Base-by-base conservation (phyloP, 441 rosid genomes). In the Jatropha podagrica region DNA sequence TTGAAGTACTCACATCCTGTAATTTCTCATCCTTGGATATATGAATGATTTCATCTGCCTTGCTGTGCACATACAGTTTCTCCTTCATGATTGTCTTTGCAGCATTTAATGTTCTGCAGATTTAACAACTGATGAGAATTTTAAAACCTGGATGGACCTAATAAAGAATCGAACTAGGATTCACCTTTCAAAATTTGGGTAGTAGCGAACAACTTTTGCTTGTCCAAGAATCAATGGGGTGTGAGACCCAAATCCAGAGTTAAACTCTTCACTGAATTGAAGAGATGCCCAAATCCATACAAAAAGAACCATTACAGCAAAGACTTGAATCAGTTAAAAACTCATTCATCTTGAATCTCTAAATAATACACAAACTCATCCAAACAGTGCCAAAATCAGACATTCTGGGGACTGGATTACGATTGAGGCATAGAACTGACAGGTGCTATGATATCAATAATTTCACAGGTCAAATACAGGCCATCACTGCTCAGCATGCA, bases 231-330 rank as follows among this genome's bases (percentile, higher is more conserved):
- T 74, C 91, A 96, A 86, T 7, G 99, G 97, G 32, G 99, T 96
- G 80, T 90, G 94, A 75, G 98, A 96, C 77, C 99, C 99, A 85
- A 96, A 96, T 80, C 98, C 99, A 83, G 97, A 77, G 85, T 92
- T 91, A 81, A 91, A 92, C 83, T 96, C 99, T 83, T 90, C 99
- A 85, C 98, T 96, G 90, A 80, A 74, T 74, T 56, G 74, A 68
- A 73, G 46, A 58, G 49, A 77, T 58, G 68, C 63, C 37, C 75
- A 55, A 63, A 69, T 68, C 41, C 49, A 66, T 37, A 51, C 37
- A 32, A 52, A 66, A 65, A 56, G 26, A 52, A 78, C 46, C 23
- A 65, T 46, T 27, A 42, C 71, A 63, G 63, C 17, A 63, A 37
- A 65, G 58, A 32, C 13, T 46, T 6, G 61, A 70, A 48, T 67